These are phyloP conservation scores for Plasmodium inui DNA, from an alignment of 169 alveolate genomes.

Conservation along the genomic window DNA sequence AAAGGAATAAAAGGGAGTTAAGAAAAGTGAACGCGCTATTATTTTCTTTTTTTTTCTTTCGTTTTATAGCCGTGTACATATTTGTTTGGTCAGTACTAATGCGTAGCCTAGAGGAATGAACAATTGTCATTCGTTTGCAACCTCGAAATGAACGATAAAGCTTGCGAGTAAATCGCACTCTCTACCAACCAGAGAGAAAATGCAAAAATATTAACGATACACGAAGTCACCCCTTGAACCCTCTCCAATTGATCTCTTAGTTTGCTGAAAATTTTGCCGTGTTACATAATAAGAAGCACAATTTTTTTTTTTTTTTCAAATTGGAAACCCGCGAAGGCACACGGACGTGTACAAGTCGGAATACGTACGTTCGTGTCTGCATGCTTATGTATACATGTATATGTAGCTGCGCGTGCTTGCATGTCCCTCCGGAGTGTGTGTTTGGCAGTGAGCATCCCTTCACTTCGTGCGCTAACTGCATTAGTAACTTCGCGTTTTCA, in stretches of 20 bases:
- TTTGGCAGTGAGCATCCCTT: background rate
- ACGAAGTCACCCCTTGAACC: background rate
- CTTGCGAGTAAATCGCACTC: background rate
- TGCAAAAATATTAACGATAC: background rate
- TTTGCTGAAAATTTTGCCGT: background rate
- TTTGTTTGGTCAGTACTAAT: background rate
- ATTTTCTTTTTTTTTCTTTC: background rate
- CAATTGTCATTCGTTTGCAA: background rate
- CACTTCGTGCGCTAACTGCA: background rate
- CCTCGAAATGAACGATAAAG: background rate
- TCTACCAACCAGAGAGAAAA: background rate
- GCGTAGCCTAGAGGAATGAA: background rate
- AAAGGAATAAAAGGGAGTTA: background rate
- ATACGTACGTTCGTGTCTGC: background rate
- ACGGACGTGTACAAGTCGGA: background rate
- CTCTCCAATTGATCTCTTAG: background rate
- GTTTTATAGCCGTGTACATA: background rate
- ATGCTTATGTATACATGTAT: background rate
- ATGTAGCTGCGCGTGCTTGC: background rate
- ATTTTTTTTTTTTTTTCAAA: constrained; percentile 7
- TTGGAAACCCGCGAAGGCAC: background rate
- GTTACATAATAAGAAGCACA: background rate
- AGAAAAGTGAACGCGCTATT: background rate
- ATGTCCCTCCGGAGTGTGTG: background rate
- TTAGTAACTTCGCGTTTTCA: background rate